These are phyloP conservation scores for Phytopythium mirpurense DNA, from an alignment of 352 stramenopile species.

Conservation along the genomic window DNA sequence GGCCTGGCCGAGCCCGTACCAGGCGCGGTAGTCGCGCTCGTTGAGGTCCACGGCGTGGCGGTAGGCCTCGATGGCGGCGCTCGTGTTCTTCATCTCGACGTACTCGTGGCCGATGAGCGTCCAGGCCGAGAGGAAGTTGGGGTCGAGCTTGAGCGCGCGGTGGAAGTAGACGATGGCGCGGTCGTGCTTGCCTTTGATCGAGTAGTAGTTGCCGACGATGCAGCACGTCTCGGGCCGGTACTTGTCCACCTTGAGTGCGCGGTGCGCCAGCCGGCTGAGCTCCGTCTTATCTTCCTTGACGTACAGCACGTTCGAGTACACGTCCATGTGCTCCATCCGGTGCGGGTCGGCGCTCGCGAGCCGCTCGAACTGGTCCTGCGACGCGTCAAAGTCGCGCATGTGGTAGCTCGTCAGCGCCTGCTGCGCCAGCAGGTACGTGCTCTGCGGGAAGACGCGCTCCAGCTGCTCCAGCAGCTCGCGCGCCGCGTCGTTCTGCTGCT, in stretches of 20 bases:
- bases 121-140: slow-evolving; percentile 94
- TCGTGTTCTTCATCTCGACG: slow-evolving; percentile 98
- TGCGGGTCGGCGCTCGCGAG: slow-evolving; percentile 61
- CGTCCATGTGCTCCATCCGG: slow-evolving; percentile 78
- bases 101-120: slow-evolving; percentile 99
- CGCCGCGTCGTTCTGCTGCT: slow-evolving; percentile 73
- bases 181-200: slow-evolving; percentile 92
- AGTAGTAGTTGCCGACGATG: slow-evolving; percentile 93
- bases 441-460: slow-evolving; percentile 50
- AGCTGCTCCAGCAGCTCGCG: slow-evolving; percentile 47
- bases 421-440: slow-evolving; percentile 70
- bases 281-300: slow-evolving; percentile 85
- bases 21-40: slow-evolving; percentile 94
- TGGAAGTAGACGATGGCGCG: slow-evolving; percentile 97
- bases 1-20: slow-evolving; percentile 97
- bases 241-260: slow-evolving; percentile 93
- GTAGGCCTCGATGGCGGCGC: slow-evolving; percentile 95
- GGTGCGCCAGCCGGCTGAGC: slow-evolving; percentile 87
- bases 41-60: slow-evolving; percentile 91
- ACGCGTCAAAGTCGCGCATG: slow-evolving; percentile 76
- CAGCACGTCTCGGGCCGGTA: slow-evolving; percentile 98
- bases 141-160: slow-evolving; percentile 93
- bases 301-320: slow-evolving; percentile 86
- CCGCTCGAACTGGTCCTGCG: slow-evolving; percentile 69
- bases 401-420: slow-evolving; percentile 79